Evolutionary conservation across 2,329 filamentous ascomycete species (phyloP), one percentile per base, ranked within the genome.

Genomic region (Ophiostoma piceae): DNA sequence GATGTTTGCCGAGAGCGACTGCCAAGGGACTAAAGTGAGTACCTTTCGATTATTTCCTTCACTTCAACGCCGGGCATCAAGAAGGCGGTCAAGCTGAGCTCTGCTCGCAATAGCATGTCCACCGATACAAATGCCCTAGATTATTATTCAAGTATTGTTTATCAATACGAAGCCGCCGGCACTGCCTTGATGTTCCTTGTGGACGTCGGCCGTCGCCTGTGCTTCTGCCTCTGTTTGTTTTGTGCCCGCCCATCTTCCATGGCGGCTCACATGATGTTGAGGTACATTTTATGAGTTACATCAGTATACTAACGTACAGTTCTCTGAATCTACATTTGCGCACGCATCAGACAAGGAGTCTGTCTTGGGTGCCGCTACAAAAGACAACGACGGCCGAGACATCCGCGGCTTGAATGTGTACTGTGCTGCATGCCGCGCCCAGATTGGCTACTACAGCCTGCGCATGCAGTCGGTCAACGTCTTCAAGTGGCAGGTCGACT

Each of bases 111-210:
- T 90, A 85, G 82, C 80, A 76, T 84, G 83, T 82, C 79, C 83
- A 87, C 83, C 87, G 88, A 90, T 90, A 90, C 87, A 87, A 85
- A 80, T 86, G 83, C 86, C 88, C 87, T 76, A 90, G 74, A 90
- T 78, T 71, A 80, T 14, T 5, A 5, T 6, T 86, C 67, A 54
- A 3, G 37, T 7, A 51, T n/a, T 16, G 6, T n/a, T 22, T 47
- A 8, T 39, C 65, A 41, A 19, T 26, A 39, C 65, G 5, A 26
- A 39, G 43, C 35, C 26, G 2, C 26, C 54, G 2, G 26, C 11
- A 9, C 29, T 35, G 7, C 32, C 41, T 70, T 22, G 39, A 35
- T 41, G 37, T 70, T 19, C 39, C n/a, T 26, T 35, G 32, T 39
- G 62, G 14, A 16, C 39, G 39, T 66, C 65, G 65, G 26, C 19